phyloP scores from a whole-genome alignment of 345 rosid genomes.

The Combretum micranthum region DNA sequence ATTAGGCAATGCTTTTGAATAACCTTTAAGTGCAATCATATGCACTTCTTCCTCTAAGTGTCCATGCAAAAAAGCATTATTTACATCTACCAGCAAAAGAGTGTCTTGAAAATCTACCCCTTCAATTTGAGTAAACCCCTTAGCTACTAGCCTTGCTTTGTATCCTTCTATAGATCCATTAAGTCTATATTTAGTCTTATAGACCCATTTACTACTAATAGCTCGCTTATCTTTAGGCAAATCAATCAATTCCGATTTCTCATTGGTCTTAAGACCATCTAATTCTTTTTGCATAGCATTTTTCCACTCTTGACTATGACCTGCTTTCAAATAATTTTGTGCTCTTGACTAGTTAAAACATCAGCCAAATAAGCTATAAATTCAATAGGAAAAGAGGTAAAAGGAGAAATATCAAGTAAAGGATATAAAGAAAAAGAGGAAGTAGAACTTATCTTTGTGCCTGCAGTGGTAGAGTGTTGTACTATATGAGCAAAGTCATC shows the following conservation, averaged over 20 bases:
- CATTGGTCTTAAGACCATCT: neutral
- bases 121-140: neutral
- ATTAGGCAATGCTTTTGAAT: neutral
- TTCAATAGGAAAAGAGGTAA: no score
- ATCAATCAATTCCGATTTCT: neutral
- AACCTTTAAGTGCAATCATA: neutral
- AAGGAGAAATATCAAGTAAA: no score
- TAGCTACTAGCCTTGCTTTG: constrained; percentile 1
- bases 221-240: neutral
- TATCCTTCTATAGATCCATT: neutral
- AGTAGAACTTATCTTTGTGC: no score
- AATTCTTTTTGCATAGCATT: neutral
- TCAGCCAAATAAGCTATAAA: no score
- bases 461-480: no score
- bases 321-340: no score
- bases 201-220: neutral
- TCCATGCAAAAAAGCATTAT: neutral
- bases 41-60: neutral
- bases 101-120: neutral
- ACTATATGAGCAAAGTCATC: no score
- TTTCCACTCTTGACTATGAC: neutral
- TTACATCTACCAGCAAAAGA: neutral
- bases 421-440: no score
- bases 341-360: no score
- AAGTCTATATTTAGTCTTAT: neutral